Conservation (phyloP, 2,329 filamentous ascomycete species). For the Claviceps pusilla region DNA sequence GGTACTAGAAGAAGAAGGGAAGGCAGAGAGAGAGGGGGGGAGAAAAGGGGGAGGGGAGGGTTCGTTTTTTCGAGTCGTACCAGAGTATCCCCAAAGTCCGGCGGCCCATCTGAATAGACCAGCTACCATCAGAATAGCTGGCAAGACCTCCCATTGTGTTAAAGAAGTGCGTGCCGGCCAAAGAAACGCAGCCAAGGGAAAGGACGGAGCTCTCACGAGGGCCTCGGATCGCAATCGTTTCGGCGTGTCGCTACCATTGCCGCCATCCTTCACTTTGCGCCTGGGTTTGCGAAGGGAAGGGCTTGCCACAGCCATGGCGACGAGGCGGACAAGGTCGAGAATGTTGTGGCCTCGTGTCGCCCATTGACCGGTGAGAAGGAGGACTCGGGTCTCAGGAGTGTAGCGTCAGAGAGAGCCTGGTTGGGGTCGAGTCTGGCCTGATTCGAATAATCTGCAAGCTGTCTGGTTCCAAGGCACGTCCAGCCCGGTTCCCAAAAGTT, state of each 20-base stretch:
- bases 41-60: background rate
- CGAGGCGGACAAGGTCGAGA: background rate
- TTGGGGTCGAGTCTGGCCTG: no score
- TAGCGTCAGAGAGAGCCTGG: no score
- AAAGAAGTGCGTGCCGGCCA: constrained; percentile 75
- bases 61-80: constrained; percentile 25
- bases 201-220: constrained; percentile 50
- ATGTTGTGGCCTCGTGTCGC: background rate
- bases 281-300: constrained; percentile 44
- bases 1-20: background rate
- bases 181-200: constrained; percentile 84
- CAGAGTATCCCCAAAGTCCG: constrained; percentile 89
- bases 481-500: no score
- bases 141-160: constrained; percentile 85
- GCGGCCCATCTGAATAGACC: constrained; percentile 88
- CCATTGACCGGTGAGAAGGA: no score
- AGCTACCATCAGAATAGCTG: constrained; percentile 75
- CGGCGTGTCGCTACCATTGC: constrained; percentile 23
- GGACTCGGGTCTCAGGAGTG: no score
- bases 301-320: constrained; percentile 31
- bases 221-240: constrained; percentile 21
- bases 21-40: background rate
- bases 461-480: no score
- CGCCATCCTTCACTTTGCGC: constrained; percentile 36
- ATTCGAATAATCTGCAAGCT: background rate